A percentile compares a stretch with the other conserved stretches of the same genome.
These are phyloP conservation scores for Lentinula novae-zelandiae DNA, from an alignment of 1,284 basidiomycete genomes.

Conservation along the genomic window DNA sequence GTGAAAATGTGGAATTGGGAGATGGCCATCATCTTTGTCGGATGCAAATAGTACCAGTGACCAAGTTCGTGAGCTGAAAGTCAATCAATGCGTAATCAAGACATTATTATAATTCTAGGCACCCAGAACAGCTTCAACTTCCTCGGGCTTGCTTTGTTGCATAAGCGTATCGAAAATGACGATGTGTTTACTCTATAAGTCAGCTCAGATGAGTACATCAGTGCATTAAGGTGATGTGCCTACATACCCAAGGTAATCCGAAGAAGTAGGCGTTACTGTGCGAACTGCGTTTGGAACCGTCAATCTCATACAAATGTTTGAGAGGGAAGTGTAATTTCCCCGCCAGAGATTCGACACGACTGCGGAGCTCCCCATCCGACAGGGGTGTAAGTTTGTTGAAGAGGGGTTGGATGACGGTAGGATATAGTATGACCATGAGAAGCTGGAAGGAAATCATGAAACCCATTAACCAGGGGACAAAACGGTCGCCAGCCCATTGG, in stretches of 20 bases:
- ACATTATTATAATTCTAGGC: constrained; percentile 9
- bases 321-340: constrained; percentile 87
- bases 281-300: constrained; percentile 91
- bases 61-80: constrained; percentile 85
- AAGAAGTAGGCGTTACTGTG: constrained; percentile 98
- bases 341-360: constrained; percentile 73
- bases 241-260: constrained; percentile 81
- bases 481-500: constrained; percentile 87
- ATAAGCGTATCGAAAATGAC: constrained; percentile 98
- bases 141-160: constrained; percentile 82
- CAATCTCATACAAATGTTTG: constrained; percentile 94
- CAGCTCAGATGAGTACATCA: neutral
- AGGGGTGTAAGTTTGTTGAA: constrained; percentile 97
- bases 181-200: constrained; percentile 77
- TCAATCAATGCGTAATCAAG: neutral
- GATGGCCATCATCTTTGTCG: constrained; percentile 82
- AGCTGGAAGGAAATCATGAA: constrained; percentile 87
- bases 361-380: constrained; percentile 67
- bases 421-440: constrained; percentile 81
- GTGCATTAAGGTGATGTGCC: no score
- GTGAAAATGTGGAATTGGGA: constrained; percentile 86
- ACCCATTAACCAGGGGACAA: constrained; percentile 86
- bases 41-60: constrained; percentile 91
- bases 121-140: constrained; percentile 85
- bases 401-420: constrained; percentile 89